A percentile compares a stretch with the other conserved stretches of the same genome.
phyloP scores from a whole-genome alignment of 495 filamentous ascomycete species.

The Bombardia bombarda region DNA sequence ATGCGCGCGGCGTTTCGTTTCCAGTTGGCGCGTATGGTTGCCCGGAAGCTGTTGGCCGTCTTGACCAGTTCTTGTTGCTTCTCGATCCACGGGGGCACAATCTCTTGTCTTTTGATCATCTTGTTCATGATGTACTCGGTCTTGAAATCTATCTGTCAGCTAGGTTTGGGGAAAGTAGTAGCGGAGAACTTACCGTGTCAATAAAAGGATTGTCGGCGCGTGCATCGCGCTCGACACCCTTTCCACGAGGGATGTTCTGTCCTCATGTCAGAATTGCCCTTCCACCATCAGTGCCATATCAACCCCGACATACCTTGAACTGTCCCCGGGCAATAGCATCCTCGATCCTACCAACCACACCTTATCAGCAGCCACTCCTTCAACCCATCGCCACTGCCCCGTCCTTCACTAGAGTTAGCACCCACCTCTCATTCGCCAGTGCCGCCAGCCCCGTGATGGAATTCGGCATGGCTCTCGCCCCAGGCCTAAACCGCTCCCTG shows the following conservation, averaged over 20 bases:
- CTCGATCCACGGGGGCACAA: constrained; percentile 85
- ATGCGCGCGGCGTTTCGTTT: constrained; percentile 71
- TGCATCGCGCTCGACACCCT: constrained; percentile 67
- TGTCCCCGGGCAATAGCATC: constrained; percentile 88
- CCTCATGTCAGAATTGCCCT: neutral
- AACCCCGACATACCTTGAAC: constrained; percentile 56
- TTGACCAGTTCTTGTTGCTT: constrained; percentile 87
- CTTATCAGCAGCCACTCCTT: neutral
- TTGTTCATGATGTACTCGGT: constrained; percentile 99
- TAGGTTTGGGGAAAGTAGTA: neutral
- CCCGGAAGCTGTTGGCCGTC: constrained; percentile 61
- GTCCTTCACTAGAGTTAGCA: neutral
- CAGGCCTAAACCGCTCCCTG: constrained; percentile 69
- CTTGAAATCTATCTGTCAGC: constrained; percentile 2
- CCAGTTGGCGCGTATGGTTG: constrained; percentile 75
- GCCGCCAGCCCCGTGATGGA: constrained; percentile 71
- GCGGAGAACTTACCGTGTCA: constrained; percentile 49
- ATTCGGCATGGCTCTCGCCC: constrained; percentile 66
- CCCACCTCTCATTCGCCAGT: constrained; percentile 69
- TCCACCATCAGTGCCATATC: neutral
- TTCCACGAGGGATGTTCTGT: constrained; percentile 68
- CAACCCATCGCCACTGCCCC: neutral
- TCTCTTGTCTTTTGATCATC: constrained; percentile 91
- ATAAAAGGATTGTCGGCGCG: constrained; percentile 83
- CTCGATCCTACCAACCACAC: constrained; percentile 59